Conservation (phyloP, 2,329 filamentous ascomycete genomes). For the Fusarium nanum region DNA sequence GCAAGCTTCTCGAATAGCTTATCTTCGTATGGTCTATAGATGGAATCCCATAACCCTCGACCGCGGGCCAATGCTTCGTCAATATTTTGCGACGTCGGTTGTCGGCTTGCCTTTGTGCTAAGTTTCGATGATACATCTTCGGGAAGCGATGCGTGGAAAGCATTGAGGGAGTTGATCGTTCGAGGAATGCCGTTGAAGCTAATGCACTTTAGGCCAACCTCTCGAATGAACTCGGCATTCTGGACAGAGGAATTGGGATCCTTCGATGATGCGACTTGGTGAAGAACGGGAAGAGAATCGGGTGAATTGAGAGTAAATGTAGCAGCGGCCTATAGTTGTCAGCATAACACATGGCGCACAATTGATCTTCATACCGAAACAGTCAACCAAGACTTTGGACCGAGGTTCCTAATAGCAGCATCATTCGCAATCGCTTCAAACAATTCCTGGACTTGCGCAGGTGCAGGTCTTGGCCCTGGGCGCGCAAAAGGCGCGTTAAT, state of each 20-base stretch:
- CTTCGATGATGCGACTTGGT: conserved; percentile 59
- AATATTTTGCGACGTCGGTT: conserved; percentile 64
- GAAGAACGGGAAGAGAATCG: conserved; percentile 75
- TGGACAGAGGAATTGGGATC: conserved; percentile 50
- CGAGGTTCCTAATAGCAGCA: conserved; percentile 71
- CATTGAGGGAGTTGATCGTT: conserved; percentile 83
- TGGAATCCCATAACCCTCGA: conserved; percentile 75
- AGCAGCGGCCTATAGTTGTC: conserved; percentile 71
- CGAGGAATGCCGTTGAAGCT: conserved; percentile 86
- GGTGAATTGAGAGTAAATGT: conserved; percentile 90
- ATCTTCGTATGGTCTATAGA: conserved; percentile 79
- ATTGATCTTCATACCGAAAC: conserved; percentile 64
- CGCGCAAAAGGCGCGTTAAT: conserved; percentile 77
- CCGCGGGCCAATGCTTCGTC: conserved; percentile 68
- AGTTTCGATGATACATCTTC: conserved; percentile 64
- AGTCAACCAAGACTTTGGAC: conserved; percentile 72
- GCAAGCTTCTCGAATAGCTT: conserved; percentile 79
- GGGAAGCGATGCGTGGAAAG: conserved; percentile 74
- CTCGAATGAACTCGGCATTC: conserved; percentile 77
- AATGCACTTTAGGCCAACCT: conserved; percentile 81
- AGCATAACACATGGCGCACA: not conserved
- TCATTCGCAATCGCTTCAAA: conserved; percentile 73
- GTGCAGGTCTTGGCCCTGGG: conserved; percentile 73
- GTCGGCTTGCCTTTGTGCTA: conserved; percentile 66
- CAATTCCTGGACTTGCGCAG: conserved; percentile 70